phyloP scores from a whole-genome alignment of 139 green algal genomes.

The Chlamydomonas schloesseri region DNA sequence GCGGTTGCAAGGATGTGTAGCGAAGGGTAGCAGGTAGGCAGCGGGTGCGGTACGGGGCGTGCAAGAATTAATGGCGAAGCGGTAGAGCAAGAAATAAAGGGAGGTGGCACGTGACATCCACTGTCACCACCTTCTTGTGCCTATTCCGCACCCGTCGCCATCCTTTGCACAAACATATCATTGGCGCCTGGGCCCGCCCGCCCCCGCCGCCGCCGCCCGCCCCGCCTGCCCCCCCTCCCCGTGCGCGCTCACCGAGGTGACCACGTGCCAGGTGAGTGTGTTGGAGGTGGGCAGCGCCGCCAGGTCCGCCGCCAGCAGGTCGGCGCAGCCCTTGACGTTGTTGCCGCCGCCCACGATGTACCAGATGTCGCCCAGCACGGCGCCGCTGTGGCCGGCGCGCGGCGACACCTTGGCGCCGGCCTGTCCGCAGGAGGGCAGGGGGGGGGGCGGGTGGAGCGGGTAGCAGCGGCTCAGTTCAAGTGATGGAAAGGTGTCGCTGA shows the following conservation, averaged over 20 bases:
- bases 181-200: too few relatives aligned
- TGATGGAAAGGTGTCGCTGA: not conserved
- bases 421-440: too few relatives aligned
- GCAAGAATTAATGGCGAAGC: too few relatives aligned
- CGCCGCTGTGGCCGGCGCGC: constrained; percentile 77
- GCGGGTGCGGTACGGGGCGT: too few relatives aligned
- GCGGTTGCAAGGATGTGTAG: too few relatives aligned
- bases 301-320: constrained; percentile 90
- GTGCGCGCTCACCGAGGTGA: constrained; percentile 33
- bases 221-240: not conserved
- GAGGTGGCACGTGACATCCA: too few relatives aligned
- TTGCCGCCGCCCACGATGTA: constrained; percentile 95
- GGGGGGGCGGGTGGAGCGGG: not conserved
- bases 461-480: not conserved
- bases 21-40: too few relatives aligned
- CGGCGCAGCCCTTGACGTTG: constrained; percentile 89
- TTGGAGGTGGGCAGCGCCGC: constrained; percentile 42
- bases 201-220: too few relatives aligned
- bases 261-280: constrained; percentile 47
- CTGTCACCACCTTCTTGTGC: too few relatives aligned
- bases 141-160: too few relatives aligned
- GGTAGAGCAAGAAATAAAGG: too few relatives aligned
- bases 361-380: constrained; percentile 78
- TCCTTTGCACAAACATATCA: too few relatives aligned
- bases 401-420: constrained; percentile 64